A percentile compares a stretch with the other conserved stretches of the same genome.
phyloP scores from a whole-genome alignment of 768 basidiomycete genomes.

The Mycena pura region DNA sequence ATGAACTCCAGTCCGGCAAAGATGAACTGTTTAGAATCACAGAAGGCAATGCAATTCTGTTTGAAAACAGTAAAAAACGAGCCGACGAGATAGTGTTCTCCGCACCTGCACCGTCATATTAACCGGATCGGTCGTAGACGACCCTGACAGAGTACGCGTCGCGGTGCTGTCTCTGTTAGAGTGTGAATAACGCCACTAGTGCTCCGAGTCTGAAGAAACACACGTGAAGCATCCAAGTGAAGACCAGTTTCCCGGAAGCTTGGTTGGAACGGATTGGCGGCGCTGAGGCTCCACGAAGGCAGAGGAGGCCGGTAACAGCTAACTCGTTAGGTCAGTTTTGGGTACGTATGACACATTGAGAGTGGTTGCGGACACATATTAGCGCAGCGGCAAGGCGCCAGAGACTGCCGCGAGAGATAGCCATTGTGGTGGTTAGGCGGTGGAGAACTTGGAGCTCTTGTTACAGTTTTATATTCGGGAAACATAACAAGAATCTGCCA shows the following conservation, averaged over 20 bases:
- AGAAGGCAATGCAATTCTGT: constrained; percentile 51
- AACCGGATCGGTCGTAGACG: constrained; percentile 49
- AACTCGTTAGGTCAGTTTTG: background rate
- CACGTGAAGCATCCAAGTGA: constrained; percentile 70
- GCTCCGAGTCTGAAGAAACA: no score
- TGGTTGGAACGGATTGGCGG: constrained; percentile 47
- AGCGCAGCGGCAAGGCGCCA: no score
- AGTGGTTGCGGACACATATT: no score
- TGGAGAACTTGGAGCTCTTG: no score
- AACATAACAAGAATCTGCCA: no score
- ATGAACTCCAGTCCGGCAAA: constrained; percentile 75
- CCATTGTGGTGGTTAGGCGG: no score
- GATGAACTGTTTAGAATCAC: constrained; percentile 52
- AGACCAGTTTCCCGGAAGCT: constrained; percentile 62
- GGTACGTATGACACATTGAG: no score
- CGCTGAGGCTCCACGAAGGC: constrained; percentile 30
- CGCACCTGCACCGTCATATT: constrained; percentile 64
- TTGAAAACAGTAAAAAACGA: background rate
- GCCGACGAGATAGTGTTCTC: no score
- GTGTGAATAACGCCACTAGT: no score
- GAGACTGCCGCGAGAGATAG: no score
- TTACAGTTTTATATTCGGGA: no score
- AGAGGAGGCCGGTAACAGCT: background rate
- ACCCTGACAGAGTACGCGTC: constrained; percentile 62
- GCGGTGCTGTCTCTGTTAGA: constrained; percentile 60